A percentile compares a stretch with the other conserved stretches of the same genome.
These are phyloP conservation scores for Emergomyces pasteurianus DNA, from an alignment of 2,329 filamentous ascomycete genomes.

Conservation along the genomic window DNA sequence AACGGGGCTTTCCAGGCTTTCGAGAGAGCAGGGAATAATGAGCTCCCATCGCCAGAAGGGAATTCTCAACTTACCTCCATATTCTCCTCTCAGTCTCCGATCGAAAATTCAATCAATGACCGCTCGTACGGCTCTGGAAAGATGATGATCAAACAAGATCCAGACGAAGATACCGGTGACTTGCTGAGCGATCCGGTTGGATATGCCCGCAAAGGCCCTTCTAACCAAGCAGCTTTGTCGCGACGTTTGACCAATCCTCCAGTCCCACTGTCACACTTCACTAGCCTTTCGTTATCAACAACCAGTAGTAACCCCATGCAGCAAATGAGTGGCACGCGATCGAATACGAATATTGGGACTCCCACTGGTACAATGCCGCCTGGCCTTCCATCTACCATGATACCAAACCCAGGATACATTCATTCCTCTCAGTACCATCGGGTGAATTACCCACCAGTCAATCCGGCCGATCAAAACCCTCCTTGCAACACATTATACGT, in stretches of 20 bases:
- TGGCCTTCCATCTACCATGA: conserved; percentile 26
- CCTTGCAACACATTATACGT: conserved; percentile 98
- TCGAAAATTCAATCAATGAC: conserved; percentile 43
- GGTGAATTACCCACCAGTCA: conserved; percentile 72
- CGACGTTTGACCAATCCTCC: conserved; percentile 62
- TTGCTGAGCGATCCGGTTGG: conserved; percentile 52
- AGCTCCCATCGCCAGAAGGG: conserved; percentile 41
- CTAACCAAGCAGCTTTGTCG: conserved; percentile 27
- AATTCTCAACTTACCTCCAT: conserved; percentile 42
- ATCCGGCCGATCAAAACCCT: conserved; percentile 90
- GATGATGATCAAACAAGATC: conserved; percentile 52
- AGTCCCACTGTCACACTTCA: conserved; percentile 57
- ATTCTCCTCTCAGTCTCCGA: conserved; percentile 50
- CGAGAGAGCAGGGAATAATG: conserved; percentile 40
- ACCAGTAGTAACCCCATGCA: conserved; percentile 45
- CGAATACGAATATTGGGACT: conserved; percentile 38
- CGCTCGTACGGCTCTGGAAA: conserved; percentile 45
- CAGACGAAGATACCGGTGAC: conserved; percentile 51
- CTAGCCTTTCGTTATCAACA: conserved; percentile 61
- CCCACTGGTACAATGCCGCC: conserved; percentile 48
- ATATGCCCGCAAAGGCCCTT: conserved; percentile 58
- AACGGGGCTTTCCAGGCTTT: conserved; percentile 50
- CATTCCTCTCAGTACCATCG: conserved; percentile 46
- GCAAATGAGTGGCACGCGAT: conserved; percentile 39
- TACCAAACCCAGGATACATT: conserved; percentile 42